These are phyloP conservation scores for Backusella parvicylindrica DNA, from an alignment of 192 early-diverging fungal genomes.

Conservation along the genomic window DNA sequence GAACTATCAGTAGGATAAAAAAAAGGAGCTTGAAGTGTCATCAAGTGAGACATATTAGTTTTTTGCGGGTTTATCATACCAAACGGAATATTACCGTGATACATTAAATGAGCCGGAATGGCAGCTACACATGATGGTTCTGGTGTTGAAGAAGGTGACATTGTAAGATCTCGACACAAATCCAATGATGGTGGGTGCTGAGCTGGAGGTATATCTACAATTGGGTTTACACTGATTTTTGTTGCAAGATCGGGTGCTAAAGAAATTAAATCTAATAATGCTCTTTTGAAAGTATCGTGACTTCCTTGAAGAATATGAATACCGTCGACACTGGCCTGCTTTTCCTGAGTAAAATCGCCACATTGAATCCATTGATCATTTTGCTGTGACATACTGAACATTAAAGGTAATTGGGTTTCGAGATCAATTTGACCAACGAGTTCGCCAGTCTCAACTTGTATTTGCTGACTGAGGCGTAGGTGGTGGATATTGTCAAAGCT, in stretches of 20 bases:
- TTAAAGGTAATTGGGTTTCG: slow-evolving; percentile 1
- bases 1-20: slow-evolving; percentile 16
- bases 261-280: slow-evolving; percentile 17
- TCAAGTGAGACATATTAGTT: slow-evolving; percentile 6
- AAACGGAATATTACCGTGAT: not conserved
- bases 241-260: slow-evolving; percentile 8
- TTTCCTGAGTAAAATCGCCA: slow-evolving; percentile 59
- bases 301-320: slow-evolving; percentile 49
- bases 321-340: slow-evolving; percentile 46
- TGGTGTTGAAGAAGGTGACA: slow-evolving; percentile 33
- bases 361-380: slow-evolving; percentile 49
- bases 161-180: slow-evolving; percentile 18
- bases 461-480: slow-evolving; percentile 29
- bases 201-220: slow-evolving; percentile 8
- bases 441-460: slow-evolving; percentile 13
- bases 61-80: not conserved
- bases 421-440: slow-evolving; percentile 18
- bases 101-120: not conserved
- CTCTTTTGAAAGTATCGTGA: slow-evolving; percentile 17
- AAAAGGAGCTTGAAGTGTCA: slow-evolving; percentile 25
- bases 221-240: slow-evolving; percentile 15
- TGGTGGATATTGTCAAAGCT: slow-evolving; percentile 42
- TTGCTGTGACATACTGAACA: slow-evolving; percentile 32
- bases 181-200: slow-evolving; percentile 17
- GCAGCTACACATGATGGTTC: slow-evolving; percentile 6